These are phyloP conservation scores for Phyllosticta paracitricarpa DNA, from an alignment of 2,329 filamentous ascomycete genomes.

Conservation along the genomic window DNA sequence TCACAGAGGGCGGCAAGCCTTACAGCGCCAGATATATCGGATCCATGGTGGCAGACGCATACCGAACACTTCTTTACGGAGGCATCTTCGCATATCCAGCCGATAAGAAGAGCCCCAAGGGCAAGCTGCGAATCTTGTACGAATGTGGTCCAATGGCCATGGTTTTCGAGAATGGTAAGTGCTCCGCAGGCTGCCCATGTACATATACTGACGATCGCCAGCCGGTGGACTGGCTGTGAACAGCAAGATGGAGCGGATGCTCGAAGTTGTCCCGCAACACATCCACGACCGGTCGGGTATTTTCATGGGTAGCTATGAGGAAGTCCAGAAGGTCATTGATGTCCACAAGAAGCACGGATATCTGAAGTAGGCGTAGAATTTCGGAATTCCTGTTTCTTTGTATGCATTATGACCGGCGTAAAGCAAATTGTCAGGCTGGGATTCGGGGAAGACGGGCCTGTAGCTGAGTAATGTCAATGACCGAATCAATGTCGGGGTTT, in stretches of 20 bases:
- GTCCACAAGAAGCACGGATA: conserved; percentile 53
- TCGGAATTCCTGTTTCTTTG: background rate
- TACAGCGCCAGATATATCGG: conserved; percentile 95
- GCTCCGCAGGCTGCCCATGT: background rate
- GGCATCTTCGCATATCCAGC: conserved; percentile 97
- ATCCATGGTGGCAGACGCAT: conserved; percentile 96
- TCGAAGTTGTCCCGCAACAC: conserved; percentile 77
- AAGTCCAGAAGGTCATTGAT: conserved; percentile 89
- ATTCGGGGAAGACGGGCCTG: background rate
- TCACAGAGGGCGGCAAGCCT: conserved; percentile 62
- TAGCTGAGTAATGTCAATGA: background rate
- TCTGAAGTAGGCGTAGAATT: conserved; percentile 5
- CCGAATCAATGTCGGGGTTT: background rate
- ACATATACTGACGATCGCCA: conserved; percentile 28
- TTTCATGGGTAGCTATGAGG: conserved; percentile 88
- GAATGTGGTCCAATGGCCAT: conserved; percentile 99
- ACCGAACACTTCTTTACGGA: conserved; percentile 88
- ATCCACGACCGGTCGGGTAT: conserved; percentile 96
- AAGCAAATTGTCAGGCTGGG: background rate
- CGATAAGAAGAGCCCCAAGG: conserved; percentile 97
- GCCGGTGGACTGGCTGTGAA: conserved; percentile 88
- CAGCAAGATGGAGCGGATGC: conserved; percentile 82
- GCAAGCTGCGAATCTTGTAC: conserved; percentile 93
- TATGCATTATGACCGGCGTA: background rate
- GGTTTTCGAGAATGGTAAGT: conserved; percentile 93